Percentiles rank a stretch among this genome's conserved stretches.
Conservation (phyloP, 2,329 filamentous ascomycete species). For the Tricladium varicosporioides region DNA sequence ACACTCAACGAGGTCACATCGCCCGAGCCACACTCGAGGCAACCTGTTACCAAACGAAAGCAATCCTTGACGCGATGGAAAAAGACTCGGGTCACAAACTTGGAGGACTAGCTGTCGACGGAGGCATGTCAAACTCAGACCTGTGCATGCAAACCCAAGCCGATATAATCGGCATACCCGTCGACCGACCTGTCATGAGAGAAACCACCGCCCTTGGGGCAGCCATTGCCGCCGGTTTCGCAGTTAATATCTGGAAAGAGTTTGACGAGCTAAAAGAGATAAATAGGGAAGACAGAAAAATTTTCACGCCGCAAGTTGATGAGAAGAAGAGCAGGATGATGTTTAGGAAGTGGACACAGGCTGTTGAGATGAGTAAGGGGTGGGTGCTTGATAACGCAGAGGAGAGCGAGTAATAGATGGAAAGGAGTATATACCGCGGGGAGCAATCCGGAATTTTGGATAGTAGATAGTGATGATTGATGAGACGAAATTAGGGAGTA, state of each 20-base stretch:
- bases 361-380: conserved; percentile 75
- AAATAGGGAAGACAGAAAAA: conserved; percentile 66
- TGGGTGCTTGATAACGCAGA: conserved; percentile 47
- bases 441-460: not conserved
- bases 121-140: conserved; percentile 70
- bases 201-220: conserved; percentile 81
- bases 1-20: conserved; percentile 68
- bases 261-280: conserved; percentile 71
- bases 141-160: conserved; percentile 78
- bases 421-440: not conserved
- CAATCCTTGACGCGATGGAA: conserved; percentile 71
- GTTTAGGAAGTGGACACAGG: conserved; percentile 72
- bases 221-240: conserved; percentile 79
- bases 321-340: conserved; percentile 57
- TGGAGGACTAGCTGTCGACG: conserved; percentile 64
- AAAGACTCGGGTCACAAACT: conserved; percentile 66
- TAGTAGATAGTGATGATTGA: not conserved
- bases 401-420: not conserved
- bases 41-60: conserved; percentile 72
- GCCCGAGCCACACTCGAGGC: conserved; percentile 70
- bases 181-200: conserved; percentile 76
- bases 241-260: conserved; percentile 70
- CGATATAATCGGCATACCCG: conserved; percentile 75
- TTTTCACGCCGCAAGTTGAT: conserved; percentile 66
- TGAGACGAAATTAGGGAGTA: not conserved